These are phyloP conservation scores for Licmophora abbreviata DNA, from an alignment of 108 stramenopile genomes.

Conservation along the genomic window DNA sequence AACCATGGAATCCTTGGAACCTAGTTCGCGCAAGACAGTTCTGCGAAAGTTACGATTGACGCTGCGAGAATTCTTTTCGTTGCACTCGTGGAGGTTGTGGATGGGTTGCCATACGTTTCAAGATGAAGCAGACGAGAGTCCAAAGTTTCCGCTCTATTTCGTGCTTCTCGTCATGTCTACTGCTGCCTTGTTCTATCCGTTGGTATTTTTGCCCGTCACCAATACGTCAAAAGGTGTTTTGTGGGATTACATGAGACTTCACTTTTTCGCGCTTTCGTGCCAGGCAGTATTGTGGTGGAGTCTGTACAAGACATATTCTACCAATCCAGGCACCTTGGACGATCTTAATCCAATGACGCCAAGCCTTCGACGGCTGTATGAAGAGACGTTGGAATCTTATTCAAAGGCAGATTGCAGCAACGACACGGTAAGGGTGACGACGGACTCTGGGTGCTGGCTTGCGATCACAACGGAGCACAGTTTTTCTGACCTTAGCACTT, in stretches of 20 bases:
- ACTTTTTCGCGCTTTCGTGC: constrained; percentile 36
- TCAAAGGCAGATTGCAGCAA: constrained; percentile 37
- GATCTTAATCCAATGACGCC: constrained; percentile 23
- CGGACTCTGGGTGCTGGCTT: too few species aligned
- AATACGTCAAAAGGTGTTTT: constrained; percentile 36
- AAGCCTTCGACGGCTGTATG: constrained; percentile 56
- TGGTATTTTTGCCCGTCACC: constrained; percentile 30
- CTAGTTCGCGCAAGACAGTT: constrained; percentile 44
- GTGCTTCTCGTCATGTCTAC: constrained; percentile 37
- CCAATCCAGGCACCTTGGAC: constrained; percentile 65
- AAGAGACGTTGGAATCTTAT: constrained; percentile 62
- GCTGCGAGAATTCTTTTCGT: constrained; percentile 25
- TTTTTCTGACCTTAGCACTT: not conserved
- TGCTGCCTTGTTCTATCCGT: constrained; percentile 38
- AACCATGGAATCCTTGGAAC: constrained; percentile 75
- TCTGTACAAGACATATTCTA: constrained; percentile 48
- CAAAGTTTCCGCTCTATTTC: constrained; percentile 70
- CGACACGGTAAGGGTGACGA: not conserved
- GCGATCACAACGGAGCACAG: not conserved
- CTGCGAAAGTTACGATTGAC: constrained; percentile 33
- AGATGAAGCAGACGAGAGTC: constrained; percentile 50
- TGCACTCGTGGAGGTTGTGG: constrained; percentile 63
- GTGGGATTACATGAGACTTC: constrained; percentile 48
- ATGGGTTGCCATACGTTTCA: constrained; percentile 46
- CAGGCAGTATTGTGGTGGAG: constrained; percentile 48